phyloP scores from a whole-genome alignment of 2,329 filamentous ascomycete species.

The Fusarium oxysporum region DNA sequence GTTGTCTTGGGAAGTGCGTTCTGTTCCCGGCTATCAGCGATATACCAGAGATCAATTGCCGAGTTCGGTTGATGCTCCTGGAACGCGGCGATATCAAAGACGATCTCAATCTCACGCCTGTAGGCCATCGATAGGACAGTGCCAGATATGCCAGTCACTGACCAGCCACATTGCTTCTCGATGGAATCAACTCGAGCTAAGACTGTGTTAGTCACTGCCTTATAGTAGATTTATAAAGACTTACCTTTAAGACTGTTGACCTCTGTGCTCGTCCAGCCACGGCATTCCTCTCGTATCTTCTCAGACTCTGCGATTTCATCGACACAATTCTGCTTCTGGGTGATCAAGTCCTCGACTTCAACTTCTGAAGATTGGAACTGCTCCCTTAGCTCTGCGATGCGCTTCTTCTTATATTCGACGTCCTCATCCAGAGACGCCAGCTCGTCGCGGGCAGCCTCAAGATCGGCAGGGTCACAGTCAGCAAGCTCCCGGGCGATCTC shows the following conservation, averaged over 20 bases:
- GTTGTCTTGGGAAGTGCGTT: conserved; percentile 67
- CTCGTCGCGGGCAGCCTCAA: conserved; percentile 77
- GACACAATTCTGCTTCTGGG: conserved; percentile 75
- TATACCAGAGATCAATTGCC: conserved; percentile 76
- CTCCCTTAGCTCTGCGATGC: conserved; percentile 73
- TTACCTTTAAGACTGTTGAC: conserved; percentile 82
- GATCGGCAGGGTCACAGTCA: conserved; percentile 82
- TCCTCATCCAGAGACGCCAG: conserved; percentile 74
- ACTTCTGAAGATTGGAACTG: conserved; percentile 76
- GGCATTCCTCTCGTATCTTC: conserved; percentile 84
- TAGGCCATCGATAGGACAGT: conserved; percentile 80
- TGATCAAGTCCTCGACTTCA: conserved; percentile 70
- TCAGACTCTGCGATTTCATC: conserved; percentile 86
- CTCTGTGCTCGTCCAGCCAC: conserved; percentile 88
- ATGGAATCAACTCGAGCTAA: conserved; percentile 73
- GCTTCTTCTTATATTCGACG: conserved; percentile 74
- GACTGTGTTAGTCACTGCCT: conserved; percentile 51
- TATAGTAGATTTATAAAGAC: background rate
- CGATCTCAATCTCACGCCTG: conserved; percentile 76
- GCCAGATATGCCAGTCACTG: conserved; percentile 72
- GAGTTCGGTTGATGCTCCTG: conserved; percentile 58
- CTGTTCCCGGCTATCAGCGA: conserved; percentile 68
- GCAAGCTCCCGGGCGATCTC: conserved; percentile 79
- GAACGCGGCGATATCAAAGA: conserved; percentile 76
- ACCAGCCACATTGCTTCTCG: conserved; percentile 77